These are phyloP conservation scores for Carex pumila DNA, from an alignment of 176 grass and related monocot species.

Conservation along the genomic window DNA sequence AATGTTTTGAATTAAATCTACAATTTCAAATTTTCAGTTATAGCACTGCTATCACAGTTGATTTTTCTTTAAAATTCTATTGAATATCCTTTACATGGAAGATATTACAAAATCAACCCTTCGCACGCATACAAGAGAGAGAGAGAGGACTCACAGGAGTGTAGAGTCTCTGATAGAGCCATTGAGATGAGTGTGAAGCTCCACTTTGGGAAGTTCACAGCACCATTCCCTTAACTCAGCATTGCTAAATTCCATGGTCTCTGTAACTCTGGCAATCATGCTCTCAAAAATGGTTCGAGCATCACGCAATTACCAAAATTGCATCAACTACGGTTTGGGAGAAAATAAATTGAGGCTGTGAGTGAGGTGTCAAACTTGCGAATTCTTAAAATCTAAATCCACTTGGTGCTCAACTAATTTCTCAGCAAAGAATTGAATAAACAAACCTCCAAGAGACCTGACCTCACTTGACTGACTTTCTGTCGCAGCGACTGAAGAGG, in stretches of 20 bases:
- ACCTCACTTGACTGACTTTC: neutral
- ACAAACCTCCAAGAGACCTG: neutral
- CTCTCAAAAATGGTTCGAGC: neutral
- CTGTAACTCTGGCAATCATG: constrained; percentile 18
- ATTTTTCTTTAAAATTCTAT: neutral
- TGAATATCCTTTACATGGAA: neutral
- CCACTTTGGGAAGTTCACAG: constrained; percentile 72
- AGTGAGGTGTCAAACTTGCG: neutral
- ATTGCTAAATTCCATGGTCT: constrained; percentile 16
- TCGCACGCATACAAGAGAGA: neutral
- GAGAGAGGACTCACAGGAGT: constrained; percentile 56
- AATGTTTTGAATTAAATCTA: neutral
- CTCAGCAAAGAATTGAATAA: neutral
- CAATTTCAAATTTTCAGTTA: neutral
- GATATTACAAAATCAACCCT: neutral
- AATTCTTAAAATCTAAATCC: neutral
- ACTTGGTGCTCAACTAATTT: neutral
- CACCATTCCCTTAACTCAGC: constrained; percentile 69
- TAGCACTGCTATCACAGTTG: neutral
- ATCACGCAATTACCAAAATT: neutral
- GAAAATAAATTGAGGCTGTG: neutral
- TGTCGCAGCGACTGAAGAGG: neutral
- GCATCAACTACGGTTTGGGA: neutral
- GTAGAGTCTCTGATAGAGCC: constrained; percentile 91
- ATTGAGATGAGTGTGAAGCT: constrained; percentile 98